A percentile compares a stretch with the other conserved stretches of the same genome.
These are phyloP conservation scores for Candida xiaguanensis DNA, from an alignment of 805 yeast species.

Conservation along the genomic window DNA sequence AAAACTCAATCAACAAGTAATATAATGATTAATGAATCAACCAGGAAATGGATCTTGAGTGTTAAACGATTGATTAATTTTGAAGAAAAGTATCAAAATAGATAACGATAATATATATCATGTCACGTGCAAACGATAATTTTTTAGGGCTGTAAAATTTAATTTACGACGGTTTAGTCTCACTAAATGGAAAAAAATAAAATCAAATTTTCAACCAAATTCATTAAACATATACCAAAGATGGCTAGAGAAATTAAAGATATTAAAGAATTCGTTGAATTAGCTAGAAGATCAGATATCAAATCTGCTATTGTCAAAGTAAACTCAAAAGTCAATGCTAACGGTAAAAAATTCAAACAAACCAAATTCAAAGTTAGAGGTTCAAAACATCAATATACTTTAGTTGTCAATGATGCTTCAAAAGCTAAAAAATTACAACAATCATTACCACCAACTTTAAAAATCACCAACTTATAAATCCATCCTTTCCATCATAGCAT, in stretches of 20 bases:
- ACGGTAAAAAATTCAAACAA: conserved; percentile 83
- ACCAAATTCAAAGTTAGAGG: conserved; percentile 99
- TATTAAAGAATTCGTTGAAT: conserved; percentile 95
- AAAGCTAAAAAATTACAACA: conserved; percentile 97
- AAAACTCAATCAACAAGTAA: conserved; percentile 52
- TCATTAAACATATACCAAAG: no score
- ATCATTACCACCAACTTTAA: conserved; percentile 92
- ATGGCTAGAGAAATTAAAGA: conserved; percentile 73
- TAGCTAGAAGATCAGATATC: conserved; percentile 95
- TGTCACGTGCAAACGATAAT: no score
- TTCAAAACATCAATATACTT: conserved; percentile 88
- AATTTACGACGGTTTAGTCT: no score
- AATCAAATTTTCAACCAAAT: conserved; percentile 1
- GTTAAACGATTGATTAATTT: conserved; percentile 71
- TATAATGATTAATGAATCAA: conserved; percentile 73
- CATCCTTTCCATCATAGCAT: neutral
- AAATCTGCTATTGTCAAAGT: conserved; percentile 90
- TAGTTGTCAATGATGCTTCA: conserved; percentile 90
- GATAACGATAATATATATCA: no score
- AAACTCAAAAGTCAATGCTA: conserved; percentile 76
- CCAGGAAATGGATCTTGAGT: conserved; percentile 73
- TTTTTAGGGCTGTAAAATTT: no score
- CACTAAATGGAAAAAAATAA: neutral
- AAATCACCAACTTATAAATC: conserved; percentile 53
- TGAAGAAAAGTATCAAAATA: no score